phyloP scores from a whole-genome alignment of 768 basidiomycete species.

The Candolleomyces aberdarensis region DNA sequence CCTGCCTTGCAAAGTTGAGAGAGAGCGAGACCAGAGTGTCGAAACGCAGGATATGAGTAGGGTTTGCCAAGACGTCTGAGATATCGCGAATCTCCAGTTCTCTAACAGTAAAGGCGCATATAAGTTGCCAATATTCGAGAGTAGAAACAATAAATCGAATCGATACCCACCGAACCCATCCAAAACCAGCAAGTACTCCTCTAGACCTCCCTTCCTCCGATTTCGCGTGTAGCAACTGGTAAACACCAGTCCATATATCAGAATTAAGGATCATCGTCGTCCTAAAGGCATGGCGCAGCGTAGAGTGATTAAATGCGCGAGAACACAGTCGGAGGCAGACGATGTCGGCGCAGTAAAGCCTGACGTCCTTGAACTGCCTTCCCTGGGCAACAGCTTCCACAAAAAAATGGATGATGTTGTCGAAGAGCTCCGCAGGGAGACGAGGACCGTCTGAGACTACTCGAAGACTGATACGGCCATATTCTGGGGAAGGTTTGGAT shows the following conservation, averaged over 20 bases:
- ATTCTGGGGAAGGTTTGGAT: background rate
- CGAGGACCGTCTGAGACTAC: background rate
- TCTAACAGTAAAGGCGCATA: background rate
- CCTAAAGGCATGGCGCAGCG: slow-evolving; percentile 1
- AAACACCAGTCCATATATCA: background rate
- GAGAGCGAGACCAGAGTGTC: background rate
- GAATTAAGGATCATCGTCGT: background rate
- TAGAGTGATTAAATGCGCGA: background rate
- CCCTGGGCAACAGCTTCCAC: background rate
- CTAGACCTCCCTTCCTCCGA: background rate
- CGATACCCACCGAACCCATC: background rate
- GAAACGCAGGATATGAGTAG: background rate
- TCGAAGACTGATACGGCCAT: background rate
- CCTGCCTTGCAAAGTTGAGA: slow-evolving; percentile 5
- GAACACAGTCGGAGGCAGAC: background rate
- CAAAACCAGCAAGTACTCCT: background rate
- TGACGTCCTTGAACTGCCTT: background rate
- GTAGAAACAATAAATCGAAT: background rate
- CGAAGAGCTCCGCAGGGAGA: slow-evolving; percentile 3
- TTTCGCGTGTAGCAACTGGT: background rate
- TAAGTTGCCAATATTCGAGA: background rate
- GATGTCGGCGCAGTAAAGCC: background rate
- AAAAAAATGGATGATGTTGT: slow-evolving; percentile 1
- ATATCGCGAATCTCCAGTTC: background rate
- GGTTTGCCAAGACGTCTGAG: background rate